phyloP scores from a whole-genome alignment of 2,329 filamentous ascomycete genomes.

The Aciculosporium take region DNA sequence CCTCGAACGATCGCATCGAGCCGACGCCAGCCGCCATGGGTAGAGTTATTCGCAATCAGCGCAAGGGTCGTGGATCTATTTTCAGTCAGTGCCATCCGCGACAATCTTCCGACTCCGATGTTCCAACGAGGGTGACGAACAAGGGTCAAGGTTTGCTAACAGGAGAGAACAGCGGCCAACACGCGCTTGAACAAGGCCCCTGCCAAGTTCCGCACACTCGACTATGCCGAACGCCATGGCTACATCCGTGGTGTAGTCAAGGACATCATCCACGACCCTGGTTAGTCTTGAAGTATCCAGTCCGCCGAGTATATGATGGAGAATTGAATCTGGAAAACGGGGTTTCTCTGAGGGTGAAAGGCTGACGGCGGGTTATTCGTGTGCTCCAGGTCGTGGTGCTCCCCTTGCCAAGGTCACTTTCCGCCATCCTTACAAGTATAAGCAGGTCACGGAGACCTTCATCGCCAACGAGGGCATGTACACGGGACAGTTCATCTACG shows the following conservation, averaged over 20 bases:
- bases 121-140: slow-evolving; percentile 12
- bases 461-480: slow-evolving; percentile 99
- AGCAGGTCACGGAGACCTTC: slow-evolving; percentile 96
- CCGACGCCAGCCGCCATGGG: slow-evolving; percentile 31
- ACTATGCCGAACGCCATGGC: slow-evolving; percentile 92
- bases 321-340: neutral
- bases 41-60: slow-evolving; percentile 53
- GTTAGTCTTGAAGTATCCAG: slow-evolving; percentile 25
- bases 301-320: neutral
- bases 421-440: slow-evolving; percentile 97
- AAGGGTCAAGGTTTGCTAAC: slow-evolving; percentile 16
- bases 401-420: slow-evolving; percentile 93
- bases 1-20: slow-evolving; percentile 21
- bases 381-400: slow-evolving; percentile 59
- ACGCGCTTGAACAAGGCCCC: slow-evolving; percentile 78
- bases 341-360: neutral
- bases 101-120: slow-evolving; percentile 9
- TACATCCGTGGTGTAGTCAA: slow-evolving; percentile 96
- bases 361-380: slow-evolving; percentile 14
- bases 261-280: slow-evolving; percentile 98
- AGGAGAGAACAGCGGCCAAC: slow-evolving; percentile 46
- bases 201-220: slow-evolving; percentile 88
- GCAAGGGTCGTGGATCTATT: slow-evolving; percentile 45
- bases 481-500: slow-evolving; percentile 99
- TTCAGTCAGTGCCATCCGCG: slow-evolving; percentile 33